Evolutionary conservation across 2,329 filamentous ascomycete genomes (phyloP).

Genomic region (Hypoxylon sp.): DNA sequence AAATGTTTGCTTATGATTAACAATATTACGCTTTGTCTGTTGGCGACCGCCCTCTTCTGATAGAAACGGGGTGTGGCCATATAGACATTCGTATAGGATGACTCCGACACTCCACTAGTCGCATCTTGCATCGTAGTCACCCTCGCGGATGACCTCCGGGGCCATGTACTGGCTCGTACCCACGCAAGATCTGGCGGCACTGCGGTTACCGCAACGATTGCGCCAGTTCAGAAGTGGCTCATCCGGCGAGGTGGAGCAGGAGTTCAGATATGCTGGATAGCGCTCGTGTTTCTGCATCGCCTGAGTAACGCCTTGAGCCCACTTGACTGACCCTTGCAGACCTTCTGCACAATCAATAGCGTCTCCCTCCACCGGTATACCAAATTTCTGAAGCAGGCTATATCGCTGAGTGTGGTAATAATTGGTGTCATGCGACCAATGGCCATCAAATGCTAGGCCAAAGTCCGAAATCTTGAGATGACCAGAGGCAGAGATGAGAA

Average conservation of each 20-base stretch:
- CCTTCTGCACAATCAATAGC: slow-evolving; percentile 70
- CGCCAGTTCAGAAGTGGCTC: slow-evolving; percentile 78
- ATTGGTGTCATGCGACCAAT: slow-evolving; percentile 91
- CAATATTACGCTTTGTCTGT: slow-evolving; percentile 87
- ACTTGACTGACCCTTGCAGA: slow-evolving; percentile 56
- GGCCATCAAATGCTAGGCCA: slow-evolving; percentile 92
- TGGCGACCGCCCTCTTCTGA: slow-evolving; percentile 80
- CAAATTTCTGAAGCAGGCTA: slow-evolving; percentile 81
- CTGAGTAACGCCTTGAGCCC: slow-evolving; percentile 58
- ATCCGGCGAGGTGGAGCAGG: slow-evolving; percentile 43
- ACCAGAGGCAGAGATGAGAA: slow-evolving; percentile 87
- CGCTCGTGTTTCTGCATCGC: slow-evolving; percentile 60
- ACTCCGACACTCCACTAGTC: slow-evolving; percentile 98
- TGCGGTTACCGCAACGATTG: slow-evolving; percentile 77
- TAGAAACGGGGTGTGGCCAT: slow-evolving; percentile 91
- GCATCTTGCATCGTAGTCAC: slow-evolving; percentile 90
- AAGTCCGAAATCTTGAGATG: slow-evolving; percentile 98
- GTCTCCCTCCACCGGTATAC: slow-evolving; percentile 81
- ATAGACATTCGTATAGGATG: slow-evolving; percentile 94
- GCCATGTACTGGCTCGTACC: slow-evolving; percentile 99
- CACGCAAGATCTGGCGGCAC: slow-evolving; percentile 86
- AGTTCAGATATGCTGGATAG: slow-evolving; percentile 52
- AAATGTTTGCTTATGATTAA: slow-evolving; percentile 79
- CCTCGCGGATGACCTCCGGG: slow-evolving; percentile 87
- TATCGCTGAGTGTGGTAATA: slow-evolving; percentile 91